Conservation (phyloP, 495 filamentous ascomycete genomes). For the Neurospora intermedia region DNA sequence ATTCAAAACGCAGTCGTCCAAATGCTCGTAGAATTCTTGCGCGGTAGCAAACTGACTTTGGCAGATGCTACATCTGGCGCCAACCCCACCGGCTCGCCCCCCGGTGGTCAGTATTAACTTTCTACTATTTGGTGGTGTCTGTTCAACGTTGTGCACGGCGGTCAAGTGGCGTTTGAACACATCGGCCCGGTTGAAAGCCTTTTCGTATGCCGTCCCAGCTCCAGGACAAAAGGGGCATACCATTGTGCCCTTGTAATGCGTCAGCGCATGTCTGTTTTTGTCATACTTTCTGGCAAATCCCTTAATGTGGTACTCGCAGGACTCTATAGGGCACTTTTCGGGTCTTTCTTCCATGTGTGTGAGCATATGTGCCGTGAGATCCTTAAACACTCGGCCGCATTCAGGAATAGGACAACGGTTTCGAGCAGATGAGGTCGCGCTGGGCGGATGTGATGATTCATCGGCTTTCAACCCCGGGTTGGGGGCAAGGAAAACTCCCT, state of each 20-base stretch:
- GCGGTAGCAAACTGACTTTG: conserved; percentile 79
- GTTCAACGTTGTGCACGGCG: conserved; percentile 87
- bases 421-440: conserved; percentile 25
- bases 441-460: conserved; percentile 46
- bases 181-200: conserved; percentile 97
- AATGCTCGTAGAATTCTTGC: conserved; percentile 96
- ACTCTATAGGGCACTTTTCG: conserved; percentile 91
- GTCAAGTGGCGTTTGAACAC: conserved; percentile 98
- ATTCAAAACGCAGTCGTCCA: conserved; percentile 94
- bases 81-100: conserved; percentile 39
- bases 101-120: conserved; percentile 38
- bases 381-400: conserved; percentile 86
- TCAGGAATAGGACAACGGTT: conserved; percentile 69
- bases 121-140: conserved; percentile 88
- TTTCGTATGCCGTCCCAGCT: conserved; percentile 82
- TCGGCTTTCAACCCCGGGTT: conserved; percentile 35
- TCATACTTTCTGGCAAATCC: conserved; percentile 98
- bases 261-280: conserved; percentile 96
- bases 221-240: conserved; percentile 96
- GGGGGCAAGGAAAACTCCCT: conserved; percentile 32
- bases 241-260: conserved; percentile 99
- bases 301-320: conserved; percentile 90
- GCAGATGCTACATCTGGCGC: conserved; percentile 95
- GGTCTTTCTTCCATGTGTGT: conserved; percentile 91
- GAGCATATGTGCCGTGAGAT: conserved; percentile 90